A percentile compares a stretch with the other conserved stretches of the same genome.
phyloP scores from a whole-genome alignment of 495 filamentous ascomycete genomes.

The Aspergillus affinis region DNA sequence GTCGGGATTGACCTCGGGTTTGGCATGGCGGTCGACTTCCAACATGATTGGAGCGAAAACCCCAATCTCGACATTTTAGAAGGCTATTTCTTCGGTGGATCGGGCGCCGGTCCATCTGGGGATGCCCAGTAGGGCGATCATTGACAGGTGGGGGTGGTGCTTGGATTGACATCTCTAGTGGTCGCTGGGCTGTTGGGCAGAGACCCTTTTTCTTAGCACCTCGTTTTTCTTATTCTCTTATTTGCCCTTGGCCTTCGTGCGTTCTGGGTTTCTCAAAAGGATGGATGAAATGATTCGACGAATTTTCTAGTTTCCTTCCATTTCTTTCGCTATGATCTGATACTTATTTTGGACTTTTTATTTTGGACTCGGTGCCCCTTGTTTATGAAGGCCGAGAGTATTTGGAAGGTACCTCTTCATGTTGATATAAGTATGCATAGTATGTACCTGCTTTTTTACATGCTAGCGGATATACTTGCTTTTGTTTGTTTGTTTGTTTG shows the following conservation, averaged over 20 bases:
- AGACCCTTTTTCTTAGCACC: not conserved
- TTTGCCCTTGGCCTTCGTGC: not conserved
- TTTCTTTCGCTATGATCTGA: not conserved
- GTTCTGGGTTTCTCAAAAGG: not conserved
- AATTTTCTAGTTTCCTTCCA: not conserved
- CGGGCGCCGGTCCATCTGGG: constrained; percentile 33
- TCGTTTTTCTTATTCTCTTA: not conserved
- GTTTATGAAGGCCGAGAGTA: not conserved
- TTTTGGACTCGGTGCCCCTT: not conserved
- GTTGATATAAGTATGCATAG: no score
- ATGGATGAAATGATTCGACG: constrained; percentile 6
- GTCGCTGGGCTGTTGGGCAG: not conserved
- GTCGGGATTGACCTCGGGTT: constrained; percentile 70
- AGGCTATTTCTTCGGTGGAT: constrained; percentile 84
- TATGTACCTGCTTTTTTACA: no score
- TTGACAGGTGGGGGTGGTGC: not conserved
- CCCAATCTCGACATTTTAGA: constrained; percentile 82
- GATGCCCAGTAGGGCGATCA: not conserved
- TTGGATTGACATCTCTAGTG: no score
- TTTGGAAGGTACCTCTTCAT: no score
- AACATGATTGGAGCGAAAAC: constrained; percentile 80
- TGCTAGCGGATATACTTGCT: no score
- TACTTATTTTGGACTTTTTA: not conserved
- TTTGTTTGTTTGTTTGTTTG: no score
- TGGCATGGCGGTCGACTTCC: constrained; percentile 68